phyloP scores from a whole-genome alignment of 2,329 filamentous ascomycete species.

The Xylariaceae sp. region DNA sequence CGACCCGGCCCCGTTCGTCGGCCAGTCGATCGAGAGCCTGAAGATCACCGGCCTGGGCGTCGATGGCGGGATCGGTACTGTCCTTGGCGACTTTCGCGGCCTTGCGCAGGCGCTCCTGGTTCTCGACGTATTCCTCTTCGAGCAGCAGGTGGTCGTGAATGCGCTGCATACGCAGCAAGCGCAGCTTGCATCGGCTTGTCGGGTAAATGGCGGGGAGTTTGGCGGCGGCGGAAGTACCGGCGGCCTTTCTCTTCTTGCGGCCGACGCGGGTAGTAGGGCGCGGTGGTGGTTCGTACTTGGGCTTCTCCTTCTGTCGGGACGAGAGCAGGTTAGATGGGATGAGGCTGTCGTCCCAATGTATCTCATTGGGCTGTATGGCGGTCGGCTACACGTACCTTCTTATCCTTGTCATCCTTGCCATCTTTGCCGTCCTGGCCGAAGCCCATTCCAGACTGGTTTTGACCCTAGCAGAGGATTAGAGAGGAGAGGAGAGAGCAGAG shows the following conservation, averaged over 20 bases:
- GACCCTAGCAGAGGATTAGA: constrained; percentile 55
- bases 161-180: constrained; percentile 95
- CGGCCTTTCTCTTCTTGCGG: constrained; percentile 96
- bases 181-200: constrained; percentile 94
- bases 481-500: constrained; percentile 5
- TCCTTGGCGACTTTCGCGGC: constrained; percentile 79
- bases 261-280: constrained; percentile 94
- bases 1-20: constrained; percentile 89
- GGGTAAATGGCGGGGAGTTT: constrained; percentile 94
- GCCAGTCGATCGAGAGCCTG: constrained; percentile 83
- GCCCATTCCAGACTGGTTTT: constrained; percentile 83
- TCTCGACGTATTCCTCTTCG: constrained; percentile 98
- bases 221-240: constrained; percentile 86
- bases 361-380: background rate
- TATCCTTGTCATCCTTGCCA: constrained; percentile 83
- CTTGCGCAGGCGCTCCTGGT: constrained; percentile 93
- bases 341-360: background rate
- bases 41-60: constrained; percentile 67
- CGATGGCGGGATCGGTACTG: constrained; percentile 59
- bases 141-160: constrained; percentile 96
- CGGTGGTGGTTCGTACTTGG: constrained; percentile 98
- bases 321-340: constrained; percentile 1
- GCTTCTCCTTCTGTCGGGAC: constrained; percentile 84
- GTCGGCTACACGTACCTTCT: constrained; percentile 72
- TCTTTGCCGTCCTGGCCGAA: constrained; percentile 72